Percentiles rank a stretch among this genome's conserved stretches.
Conservation (phyloP, 129 eudicot genomes). For the Silybum marianum region DNA sequence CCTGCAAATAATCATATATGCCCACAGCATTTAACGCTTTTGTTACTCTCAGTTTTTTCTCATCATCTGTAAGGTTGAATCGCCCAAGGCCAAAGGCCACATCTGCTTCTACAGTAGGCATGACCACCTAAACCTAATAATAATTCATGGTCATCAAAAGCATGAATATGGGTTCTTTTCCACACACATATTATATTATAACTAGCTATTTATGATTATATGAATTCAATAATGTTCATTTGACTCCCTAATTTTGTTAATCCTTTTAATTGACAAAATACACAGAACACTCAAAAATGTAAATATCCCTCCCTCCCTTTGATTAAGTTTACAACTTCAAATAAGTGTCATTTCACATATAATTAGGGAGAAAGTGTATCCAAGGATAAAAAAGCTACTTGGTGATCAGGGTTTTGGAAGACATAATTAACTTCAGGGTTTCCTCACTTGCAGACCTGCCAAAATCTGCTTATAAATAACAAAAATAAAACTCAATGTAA, state of each 20-base stretch:
- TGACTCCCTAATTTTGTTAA: neutral
- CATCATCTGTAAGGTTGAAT: conserved; percentile 49
- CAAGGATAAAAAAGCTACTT: conserved; percentile 43
- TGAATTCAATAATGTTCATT: neutral
- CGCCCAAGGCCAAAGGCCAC: conserved; percentile 90
- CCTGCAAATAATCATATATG: conserved; percentile 72
- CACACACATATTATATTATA: neutral
- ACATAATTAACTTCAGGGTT: conserved; percentile 86
- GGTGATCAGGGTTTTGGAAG: conserved; percentile 95
- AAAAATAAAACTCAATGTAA: neutral
- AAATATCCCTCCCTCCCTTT: neutral
- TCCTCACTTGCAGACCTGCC: conserved; percentile 79
- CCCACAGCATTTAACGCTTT: conserved; percentile 81
- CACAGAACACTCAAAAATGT: neutral
- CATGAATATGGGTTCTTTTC: neutral
- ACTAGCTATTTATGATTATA: neutral
- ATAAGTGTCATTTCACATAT: neutral
- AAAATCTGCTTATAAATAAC: conserved; percentile 51
- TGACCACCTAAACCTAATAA: conserved; percentile 87
- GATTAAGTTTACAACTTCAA: neutral
- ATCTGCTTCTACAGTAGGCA: conserved; percentile 96
- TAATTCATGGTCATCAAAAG: neutral
- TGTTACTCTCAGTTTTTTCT: conserved; percentile 57
- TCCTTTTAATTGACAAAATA: neutral
- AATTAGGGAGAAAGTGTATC: neutral